Conservation (phyloP, 805 yeast genomes). For the Yarrowia sp. region DNA sequence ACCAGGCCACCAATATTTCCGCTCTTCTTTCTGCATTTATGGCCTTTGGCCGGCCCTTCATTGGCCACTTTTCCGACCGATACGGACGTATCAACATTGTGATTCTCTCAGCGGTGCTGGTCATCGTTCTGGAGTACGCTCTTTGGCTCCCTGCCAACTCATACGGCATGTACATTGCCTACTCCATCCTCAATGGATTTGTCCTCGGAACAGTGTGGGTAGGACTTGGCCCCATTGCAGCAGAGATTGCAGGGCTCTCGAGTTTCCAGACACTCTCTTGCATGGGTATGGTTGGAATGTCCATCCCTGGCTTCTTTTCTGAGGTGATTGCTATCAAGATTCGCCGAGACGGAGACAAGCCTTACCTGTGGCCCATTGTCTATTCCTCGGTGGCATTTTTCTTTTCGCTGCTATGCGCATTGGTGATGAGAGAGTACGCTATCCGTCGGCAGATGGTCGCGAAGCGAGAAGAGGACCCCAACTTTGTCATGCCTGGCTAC, state of each 20-base stretch:
- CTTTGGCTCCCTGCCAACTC: slow-evolving; percentile 27
- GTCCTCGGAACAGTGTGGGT: slow-evolving; percentile 35
- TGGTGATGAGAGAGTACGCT: slow-evolving; percentile 17
- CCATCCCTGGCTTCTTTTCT: slow-evolving; percentile 18
- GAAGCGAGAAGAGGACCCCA: neutral
- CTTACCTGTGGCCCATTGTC: slow-evolving; percentile 24
- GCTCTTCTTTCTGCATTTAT: slow-evolving; percentile 39
- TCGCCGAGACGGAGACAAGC: slow-evolving; percentile 17
- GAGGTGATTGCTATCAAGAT: slow-evolving; percentile 22
- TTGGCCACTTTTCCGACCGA: slow-evolving; percentile 49
- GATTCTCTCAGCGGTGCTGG: slow-evolving; percentile 35
- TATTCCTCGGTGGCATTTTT: slow-evolving; percentile 21
- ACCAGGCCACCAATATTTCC: slow-evolving; percentile 33
- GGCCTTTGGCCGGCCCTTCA: slow-evolving; percentile 47
- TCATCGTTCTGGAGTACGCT: slow-evolving; percentile 36
- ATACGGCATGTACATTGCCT: slow-evolving; percentile 31
- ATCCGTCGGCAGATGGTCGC: neutral
- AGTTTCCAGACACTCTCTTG: slow-evolving; percentile 9
- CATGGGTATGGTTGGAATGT: slow-evolving; percentile 19
- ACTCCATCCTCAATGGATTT: slow-evolving; percentile 39
- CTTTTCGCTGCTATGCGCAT: neutral
- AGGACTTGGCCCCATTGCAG: slow-evolving; percentile 17
- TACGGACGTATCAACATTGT: slow-evolving; percentile 46
- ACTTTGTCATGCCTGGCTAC: neutral
- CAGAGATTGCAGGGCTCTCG: slow-evolving; percentile 2